Conservation (phyloP, 2,329 filamentous ascomycete genomes). For the Hypoxylon sp. region DNA sequence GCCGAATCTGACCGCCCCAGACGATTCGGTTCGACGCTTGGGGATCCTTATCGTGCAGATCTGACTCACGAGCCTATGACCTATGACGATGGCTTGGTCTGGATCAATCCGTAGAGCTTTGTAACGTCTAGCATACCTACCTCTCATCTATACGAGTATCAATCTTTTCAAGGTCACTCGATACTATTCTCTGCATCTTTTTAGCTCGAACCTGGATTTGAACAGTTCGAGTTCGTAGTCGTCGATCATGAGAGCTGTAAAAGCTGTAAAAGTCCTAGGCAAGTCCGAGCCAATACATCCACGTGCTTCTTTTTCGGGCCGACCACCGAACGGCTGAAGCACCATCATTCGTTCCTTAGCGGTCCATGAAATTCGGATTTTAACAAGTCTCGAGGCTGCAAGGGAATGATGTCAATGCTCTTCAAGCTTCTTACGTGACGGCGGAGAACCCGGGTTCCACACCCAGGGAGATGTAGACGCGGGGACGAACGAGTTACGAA, state of each 20-base stretch:
- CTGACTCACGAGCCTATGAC: background rate
- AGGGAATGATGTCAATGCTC: background rate
- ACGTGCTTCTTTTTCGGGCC: slow-evolving; percentile 18
- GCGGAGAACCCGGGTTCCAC: background rate
- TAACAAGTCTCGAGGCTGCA: background rate
- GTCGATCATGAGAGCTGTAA: slow-evolving; percentile 11
- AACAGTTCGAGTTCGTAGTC: slow-evolving; percentile 1
- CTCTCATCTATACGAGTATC: slow-evolving; percentile 15
- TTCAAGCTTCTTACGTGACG: slow-evolving; percentile 7
- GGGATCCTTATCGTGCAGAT: slow-evolving; percentile 2
- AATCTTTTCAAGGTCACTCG: slow-evolving; percentile 5
- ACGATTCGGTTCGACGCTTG: slow-evolving; percentile 7
- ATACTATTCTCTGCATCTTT: background rate
- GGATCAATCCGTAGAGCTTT: slow-evolving; percentile 5
- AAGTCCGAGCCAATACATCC: slow-evolving; percentile 15
- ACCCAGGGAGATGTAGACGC: background rate
- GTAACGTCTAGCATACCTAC: slow-evolving; percentile 10
- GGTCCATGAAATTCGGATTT: background rate
- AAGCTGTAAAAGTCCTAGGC: slow-evolving; percentile 13
- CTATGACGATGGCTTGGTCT: slow-evolving; percentile 5
- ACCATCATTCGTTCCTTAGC: slow-evolving; percentile 9
- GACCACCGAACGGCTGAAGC: background rate
- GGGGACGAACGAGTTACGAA: slow-evolving; percentile 12
- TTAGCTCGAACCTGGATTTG: slow-evolving; percentile 4
- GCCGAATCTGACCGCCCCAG: slow-evolving; percentile 12